Evolutionary conservation across 129 eudicot species (phyloP).

Genomic region (Kitagawia praeruptora): DNA sequence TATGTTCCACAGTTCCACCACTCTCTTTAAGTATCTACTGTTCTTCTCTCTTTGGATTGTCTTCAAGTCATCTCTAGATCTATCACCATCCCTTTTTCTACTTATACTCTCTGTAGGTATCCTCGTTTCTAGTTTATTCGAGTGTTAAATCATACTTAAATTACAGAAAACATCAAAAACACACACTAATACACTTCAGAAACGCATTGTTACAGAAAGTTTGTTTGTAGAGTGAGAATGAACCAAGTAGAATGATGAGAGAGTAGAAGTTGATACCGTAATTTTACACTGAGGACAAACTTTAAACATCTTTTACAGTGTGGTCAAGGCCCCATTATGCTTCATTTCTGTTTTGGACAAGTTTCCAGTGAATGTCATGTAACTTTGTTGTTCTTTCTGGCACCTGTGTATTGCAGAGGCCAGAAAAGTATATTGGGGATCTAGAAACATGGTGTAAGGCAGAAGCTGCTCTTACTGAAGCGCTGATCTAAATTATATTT

Average conservation of each 20-base stretch:
- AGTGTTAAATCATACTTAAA: too few relatives aligned
- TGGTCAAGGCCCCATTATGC: too few relatives aligned
- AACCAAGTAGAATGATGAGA: not conserved
- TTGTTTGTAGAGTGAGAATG: not conserved
- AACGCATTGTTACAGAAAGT: not conserved
- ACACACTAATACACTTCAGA: not conserved
- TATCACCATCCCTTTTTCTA: too few relatives aligned
- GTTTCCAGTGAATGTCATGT: not conserved
- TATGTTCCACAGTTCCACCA: too few relatives aligned
- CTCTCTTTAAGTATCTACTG: too few relatives aligned
- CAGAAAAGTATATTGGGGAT: constrained; percentile 90
- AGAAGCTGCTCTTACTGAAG: constrained; percentile 56
- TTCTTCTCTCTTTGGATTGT: too few relatives aligned
- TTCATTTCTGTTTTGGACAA: not conserved
- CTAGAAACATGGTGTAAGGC: constrained; percentile 29
- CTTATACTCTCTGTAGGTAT: too few relatives aligned
- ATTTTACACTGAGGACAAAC: not conserved
- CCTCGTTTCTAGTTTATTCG: too few relatives aligned
- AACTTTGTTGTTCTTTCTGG: not conserved
- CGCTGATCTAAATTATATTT: constrained; percentile 25
- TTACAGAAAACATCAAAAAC: too few relatives aligned
- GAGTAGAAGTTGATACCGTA: not conserved
- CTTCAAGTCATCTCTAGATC: too few relatives aligned
- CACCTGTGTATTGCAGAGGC: constrained; percentile 53
- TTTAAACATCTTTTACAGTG: not conserved